Evolutionary conservation across 129 eudicot species (phyloP).

Genomic region (Dittrichia graveolens): DNA sequence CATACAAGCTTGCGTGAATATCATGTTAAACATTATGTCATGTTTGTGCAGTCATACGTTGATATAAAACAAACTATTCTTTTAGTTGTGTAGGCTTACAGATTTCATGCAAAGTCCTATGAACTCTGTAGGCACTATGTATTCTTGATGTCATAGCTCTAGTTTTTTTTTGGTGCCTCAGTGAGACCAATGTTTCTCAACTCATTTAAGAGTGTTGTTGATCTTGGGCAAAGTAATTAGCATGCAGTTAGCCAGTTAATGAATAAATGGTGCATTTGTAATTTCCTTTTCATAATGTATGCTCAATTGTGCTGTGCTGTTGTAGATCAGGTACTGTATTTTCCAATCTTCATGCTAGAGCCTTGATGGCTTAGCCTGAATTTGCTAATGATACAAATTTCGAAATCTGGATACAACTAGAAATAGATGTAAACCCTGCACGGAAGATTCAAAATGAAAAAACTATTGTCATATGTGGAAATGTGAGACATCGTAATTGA

Average conservation of each 20-base stretch:
- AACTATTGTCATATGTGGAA: background rate
- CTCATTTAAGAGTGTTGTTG: too few relatives aligned
- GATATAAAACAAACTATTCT: background rate
- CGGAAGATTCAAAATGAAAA: background rate
- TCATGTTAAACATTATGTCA: background rate
- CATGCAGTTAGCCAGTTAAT: too few relatives aligned
- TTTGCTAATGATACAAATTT: background rate
- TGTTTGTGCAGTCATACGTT: background rate
- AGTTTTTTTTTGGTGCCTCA: background rate
- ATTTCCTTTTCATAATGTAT: background rate
- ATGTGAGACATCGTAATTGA: background rate
- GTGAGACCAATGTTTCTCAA: too few relatives aligned
- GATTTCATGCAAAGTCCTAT: too few relatives aligned
- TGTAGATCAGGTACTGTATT: background rate
- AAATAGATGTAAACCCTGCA: background rate
- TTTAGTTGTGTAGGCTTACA: background rate
- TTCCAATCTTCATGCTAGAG: background rate
- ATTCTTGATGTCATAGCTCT: too few relatives aligned
- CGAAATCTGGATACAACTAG: background rate
- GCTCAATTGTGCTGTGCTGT: background rate
- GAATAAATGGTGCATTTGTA: background rate
- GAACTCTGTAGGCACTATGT: background rate
- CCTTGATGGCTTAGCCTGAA: background rate
- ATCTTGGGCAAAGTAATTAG: too few relatives aligned
- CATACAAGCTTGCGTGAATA: background rate